phyloP scores from a whole-genome alignment of 2,329 filamentous ascomycete genomes.

The Sphaerulina populicola region DNA sequence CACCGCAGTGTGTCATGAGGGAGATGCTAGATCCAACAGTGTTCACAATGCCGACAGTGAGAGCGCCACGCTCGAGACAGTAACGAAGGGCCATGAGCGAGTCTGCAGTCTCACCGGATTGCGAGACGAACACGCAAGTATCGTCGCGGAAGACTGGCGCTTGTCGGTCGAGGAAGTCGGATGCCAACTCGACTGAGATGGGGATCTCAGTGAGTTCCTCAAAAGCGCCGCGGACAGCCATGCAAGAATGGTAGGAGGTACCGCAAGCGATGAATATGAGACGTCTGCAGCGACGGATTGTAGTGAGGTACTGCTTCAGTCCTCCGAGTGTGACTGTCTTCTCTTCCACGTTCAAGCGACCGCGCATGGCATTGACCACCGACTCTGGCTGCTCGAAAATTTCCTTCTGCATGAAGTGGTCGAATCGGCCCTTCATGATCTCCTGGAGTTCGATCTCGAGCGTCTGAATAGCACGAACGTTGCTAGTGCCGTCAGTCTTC shows the following conservation, averaged over 20 bases:
- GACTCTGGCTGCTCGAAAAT: conserved; percentile 99
- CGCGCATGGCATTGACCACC: conserved; percentile 99
- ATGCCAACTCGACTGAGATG: conserved; percentile 92
- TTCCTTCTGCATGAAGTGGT: conserved; percentile 99
- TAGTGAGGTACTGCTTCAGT: conserved; percentile 89
- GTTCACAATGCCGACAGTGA: conserved; percentile 98
- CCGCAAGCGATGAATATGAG: conserved; percentile 99
- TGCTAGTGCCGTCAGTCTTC: conserved; percentile 95
- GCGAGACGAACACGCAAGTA: conserved; percentile 96
- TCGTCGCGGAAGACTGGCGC: conserved; percentile 98
- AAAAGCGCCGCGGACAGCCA: conserved; percentile 96
- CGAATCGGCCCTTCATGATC: conserved; percentile 99
- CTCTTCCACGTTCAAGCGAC: conserved; percentile 86
- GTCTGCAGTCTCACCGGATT: conserved; percentile 97
- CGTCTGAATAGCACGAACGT: conserved; percentile 96
- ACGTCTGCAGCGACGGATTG: conserved; percentile 90
- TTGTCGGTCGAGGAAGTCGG: conserved; percentile 93
- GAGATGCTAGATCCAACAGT: conserved; percentile 98
- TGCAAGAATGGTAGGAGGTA: conserved; percentile 97
- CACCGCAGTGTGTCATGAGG: conserved; percentile 97
- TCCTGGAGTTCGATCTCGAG: conserved; percentile 98
- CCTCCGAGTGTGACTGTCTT: conserved; percentile 94
- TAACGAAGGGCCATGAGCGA: conserved; percentile 95
- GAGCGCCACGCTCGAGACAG: conserved; percentile 91
- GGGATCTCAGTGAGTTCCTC: conserved; percentile 98